phyloP scores from a whole-genome alignment of 1,284 basidiomycete species.

The Moniliella sp. region DNA sequence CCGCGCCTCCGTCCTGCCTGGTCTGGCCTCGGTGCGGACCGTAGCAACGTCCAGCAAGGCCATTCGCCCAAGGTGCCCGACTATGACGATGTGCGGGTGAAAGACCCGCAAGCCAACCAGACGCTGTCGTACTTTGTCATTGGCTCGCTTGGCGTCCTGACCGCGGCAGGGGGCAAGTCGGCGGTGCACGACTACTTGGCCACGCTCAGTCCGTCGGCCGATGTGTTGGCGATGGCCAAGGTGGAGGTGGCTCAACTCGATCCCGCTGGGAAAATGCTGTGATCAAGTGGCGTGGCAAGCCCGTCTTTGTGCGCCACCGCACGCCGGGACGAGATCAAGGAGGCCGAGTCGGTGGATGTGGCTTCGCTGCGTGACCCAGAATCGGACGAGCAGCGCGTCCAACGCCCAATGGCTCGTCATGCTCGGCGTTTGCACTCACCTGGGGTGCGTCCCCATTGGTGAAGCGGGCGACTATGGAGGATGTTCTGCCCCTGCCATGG shows the following conservation, averaged over 20 bases:
- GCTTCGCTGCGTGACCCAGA: slow-evolving; percentile 77
- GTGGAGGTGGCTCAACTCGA: slow-evolving; percentile 76
- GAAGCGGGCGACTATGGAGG: slow-evolving; percentile 94
- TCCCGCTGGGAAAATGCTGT: slow-evolving; percentile 65
- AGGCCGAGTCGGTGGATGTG: slow-evolving; percentile 67
- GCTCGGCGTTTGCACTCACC: slow-evolving; percentile 67
- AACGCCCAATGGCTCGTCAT: slow-evolving; percentile 68
- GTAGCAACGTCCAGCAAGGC: too few species aligned
- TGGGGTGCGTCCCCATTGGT: slow-evolving; percentile 89
- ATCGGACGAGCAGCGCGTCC: slow-evolving; percentile 66
- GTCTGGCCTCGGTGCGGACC: too few species aligned
- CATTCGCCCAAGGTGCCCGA: slow-evolving; percentile 75
- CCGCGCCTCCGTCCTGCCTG: too few species aligned
- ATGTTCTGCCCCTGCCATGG: slow-evolving; percentile 67
- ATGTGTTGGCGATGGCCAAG: slow-evolving; percentile 91
- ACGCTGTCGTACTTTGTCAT: slow-evolving; percentile 91
- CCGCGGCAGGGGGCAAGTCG: slow-evolving; percentile 80
- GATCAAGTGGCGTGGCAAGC: slow-evolving; percentile 78
- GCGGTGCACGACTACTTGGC: slow-evolving; percentile 80
- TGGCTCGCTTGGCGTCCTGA: slow-evolving; percentile 76
- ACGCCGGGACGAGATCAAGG: slow-evolving; percentile 72
- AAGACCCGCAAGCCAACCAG: slow-evolving; percentile 51
- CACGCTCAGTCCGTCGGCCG: slow-evolving; percentile 88
- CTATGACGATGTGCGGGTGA: slow-evolving; percentile 58
- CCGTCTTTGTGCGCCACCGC: slow-evolving; percentile 94